Evolutionary conservation across 331 rosid genomes (phyloP).

Genomic region (Acacia pycnantha): DNA sequence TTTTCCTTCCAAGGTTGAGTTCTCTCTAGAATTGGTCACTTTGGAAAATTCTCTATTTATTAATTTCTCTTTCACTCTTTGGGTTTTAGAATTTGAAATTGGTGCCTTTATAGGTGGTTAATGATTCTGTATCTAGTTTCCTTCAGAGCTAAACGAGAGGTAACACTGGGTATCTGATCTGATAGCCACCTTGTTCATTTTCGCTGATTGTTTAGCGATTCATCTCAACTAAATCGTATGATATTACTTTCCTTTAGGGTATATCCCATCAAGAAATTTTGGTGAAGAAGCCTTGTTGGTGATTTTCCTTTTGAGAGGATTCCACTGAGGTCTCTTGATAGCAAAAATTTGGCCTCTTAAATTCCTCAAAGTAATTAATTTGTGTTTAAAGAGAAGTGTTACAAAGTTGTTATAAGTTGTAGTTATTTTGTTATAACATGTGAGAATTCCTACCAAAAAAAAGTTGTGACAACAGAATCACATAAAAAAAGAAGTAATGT

Average conservation of each 20-base stretch:
- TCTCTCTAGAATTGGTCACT: background rate
- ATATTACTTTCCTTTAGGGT: background rate
- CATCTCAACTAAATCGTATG: background rate
- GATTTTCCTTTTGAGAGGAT: background rate
- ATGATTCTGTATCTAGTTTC: background rate
- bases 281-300: background rate
- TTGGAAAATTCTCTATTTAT: background rate
- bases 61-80: background rate
- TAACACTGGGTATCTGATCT: background rate
- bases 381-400: no score
- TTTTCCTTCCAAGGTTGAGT: background rate
- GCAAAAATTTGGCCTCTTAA: background rate
- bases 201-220: background rate
- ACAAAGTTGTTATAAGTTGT: background rate
- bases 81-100: background rate
- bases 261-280: background rate
- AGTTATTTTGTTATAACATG: background rate
- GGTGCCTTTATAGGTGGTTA: background rate
- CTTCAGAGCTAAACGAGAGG: background rate
- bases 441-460: background rate
- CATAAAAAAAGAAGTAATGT: background rate
- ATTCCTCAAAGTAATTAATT: background rate
- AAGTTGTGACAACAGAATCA: background rate
- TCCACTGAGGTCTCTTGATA: background rate
- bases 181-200: background rate